Evolutionary conservation across 306 rosid genomes (phyloP).

Genomic region (Betula pendula): DNA sequence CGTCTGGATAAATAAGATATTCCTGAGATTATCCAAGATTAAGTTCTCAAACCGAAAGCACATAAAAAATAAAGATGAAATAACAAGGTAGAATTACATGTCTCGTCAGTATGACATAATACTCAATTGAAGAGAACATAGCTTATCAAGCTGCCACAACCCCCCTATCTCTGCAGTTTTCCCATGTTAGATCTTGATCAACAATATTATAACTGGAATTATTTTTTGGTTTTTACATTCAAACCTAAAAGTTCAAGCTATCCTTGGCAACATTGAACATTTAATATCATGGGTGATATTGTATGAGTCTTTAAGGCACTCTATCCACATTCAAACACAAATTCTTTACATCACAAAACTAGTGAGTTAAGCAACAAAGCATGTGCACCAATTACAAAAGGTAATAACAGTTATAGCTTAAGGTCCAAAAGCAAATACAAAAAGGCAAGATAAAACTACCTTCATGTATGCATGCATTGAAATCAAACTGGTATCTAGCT

Average conservation of each 20-base stretch:
- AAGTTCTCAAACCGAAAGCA: conserved; percentile 52
- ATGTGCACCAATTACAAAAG: neutral
- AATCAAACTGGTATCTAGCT: conserved; percentile 90
- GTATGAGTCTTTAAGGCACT: neutral
- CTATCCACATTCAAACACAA: neutral
- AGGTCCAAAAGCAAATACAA: conserved; percentile 17
- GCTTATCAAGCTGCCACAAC: neutral
- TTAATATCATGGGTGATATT: neutral
- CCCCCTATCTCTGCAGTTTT: neutral
- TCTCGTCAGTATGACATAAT: neutral
- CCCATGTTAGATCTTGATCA: no score
- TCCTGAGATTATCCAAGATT: conserved; percentile 78
- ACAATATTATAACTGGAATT: no score
- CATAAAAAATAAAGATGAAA: conserved; percentile 9
- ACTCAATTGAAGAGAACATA: neutral
- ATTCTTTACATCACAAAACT: neutral
- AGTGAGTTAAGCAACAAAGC: neutral
- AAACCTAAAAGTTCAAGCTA: neutral
- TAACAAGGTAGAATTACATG: neutral
- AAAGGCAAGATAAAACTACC: conserved; percentile 49
- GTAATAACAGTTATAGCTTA: neutral
- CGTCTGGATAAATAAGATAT: conserved; percentile 94
- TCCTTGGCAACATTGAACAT: no score
- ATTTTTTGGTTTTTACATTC: neutral
- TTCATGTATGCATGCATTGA: conserved; percentile 80